phyloP scores from a whole-genome alignment of 148 eudicot genomes.

The Diospyros lotus region DNA sequence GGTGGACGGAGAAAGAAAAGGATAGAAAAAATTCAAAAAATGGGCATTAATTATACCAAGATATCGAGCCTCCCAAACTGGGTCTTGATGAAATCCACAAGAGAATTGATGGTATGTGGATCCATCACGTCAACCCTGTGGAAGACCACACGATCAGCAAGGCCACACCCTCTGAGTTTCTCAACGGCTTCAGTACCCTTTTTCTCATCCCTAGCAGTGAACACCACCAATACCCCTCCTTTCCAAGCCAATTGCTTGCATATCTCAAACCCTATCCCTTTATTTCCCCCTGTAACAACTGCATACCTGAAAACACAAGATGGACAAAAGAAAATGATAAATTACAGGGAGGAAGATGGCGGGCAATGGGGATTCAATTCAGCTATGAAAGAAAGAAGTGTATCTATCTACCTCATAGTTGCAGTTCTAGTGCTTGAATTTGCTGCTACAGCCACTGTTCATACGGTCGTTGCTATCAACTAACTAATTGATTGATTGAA shows the following conservation, averaged over 20 bases:
- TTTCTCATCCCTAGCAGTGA: conserved; percentile 26
- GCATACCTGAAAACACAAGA: conserved; percentile 13
- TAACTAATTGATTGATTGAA: too few relatives aligned
- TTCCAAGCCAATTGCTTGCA: conserved; percentile 22
- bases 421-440: too few relatives aligned
- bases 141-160: conserved; percentile 16
- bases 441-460: too few relatives aligned
- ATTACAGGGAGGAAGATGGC: too few relatives aligned
- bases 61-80: conserved; percentile 29
- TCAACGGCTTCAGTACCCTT: conserved; percentile 31
- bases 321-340: background rate
- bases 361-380: too few relatives aligned
- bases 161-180: conserved; percentile 16
- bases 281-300: conserved; percentile 22
- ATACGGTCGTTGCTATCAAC: too few relatives aligned
- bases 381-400: too few relatives aligned
- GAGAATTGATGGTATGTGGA: conserved; percentile 18
- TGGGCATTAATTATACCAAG: conserved; percentile 14
- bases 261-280: conserved; percentile 22
- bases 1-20: too few relatives aligned
- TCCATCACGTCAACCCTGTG: conserved; percentile 26
- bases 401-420: too few relatives aligned
- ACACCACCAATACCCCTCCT: conserved; percentile 14
- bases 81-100: conserved; percentile 22
- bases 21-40: too few relatives aligned